Conservation (phyloP, 148 eudicot genomes). For the Amaranthus hypochondriacus region DNA sequence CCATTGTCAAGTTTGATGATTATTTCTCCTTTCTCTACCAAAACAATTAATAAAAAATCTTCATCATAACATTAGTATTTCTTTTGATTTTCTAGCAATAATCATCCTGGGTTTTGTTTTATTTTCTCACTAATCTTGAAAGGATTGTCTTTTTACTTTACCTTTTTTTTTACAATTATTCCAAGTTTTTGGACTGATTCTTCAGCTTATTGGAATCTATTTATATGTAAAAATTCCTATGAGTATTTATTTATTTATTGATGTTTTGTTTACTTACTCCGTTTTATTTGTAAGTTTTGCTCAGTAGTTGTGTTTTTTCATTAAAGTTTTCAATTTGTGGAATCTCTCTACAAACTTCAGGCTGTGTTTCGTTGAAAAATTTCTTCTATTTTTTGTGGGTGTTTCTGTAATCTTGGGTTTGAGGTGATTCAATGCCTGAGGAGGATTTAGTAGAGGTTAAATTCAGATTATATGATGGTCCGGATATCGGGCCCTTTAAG, state of each 20-base stretch:
- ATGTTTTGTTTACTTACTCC: slow-evolving; percentile 1
- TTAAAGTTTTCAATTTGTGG: neutral
- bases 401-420: neutral
- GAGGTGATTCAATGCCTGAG: slow-evolving; percentile 52
- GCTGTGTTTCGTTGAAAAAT: neutral
- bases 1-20: no score
- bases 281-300: neutral
- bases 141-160: no score
- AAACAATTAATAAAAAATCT: no score
- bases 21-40: no score
- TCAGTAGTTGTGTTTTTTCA: neutral
- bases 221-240: neutral
- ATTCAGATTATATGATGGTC: slow-evolving; percentile 70
- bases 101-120: no score
- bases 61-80: no score
- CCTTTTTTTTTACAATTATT: no score
- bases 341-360: neutral
- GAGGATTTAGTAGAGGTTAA: slow-evolving; percentile 70
- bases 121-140: no score
- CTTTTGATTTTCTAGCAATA: no score
- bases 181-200: slow-evolving; percentile 13
- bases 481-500: slow-evolving; percentile 71
- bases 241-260: neutral
- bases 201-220: slow-evolving; percentile 13
- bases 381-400: neutral